Evolutionary conservation across 495 filamentous ascomycete genomes (phyloP), one percentile per base, ranked within the genome.

Genomic region (Lasiosphaeria hispida): DNA sequence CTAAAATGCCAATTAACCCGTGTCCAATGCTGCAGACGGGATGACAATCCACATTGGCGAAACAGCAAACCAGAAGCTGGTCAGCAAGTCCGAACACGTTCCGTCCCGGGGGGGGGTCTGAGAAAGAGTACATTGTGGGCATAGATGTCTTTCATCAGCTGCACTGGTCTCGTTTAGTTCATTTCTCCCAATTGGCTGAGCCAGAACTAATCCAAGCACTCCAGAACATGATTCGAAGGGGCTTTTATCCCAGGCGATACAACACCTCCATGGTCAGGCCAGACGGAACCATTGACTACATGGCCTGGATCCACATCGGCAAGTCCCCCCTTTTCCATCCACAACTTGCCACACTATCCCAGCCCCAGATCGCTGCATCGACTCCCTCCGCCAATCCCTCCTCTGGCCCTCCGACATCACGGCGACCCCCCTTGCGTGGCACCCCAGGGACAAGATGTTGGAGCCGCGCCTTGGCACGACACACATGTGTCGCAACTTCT

Each of bases 111-210:
- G n/a, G n/a, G n/a, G n/a, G 51, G 4, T 41, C 18, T 30, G 49
- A 52, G 19, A 40, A 52, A 10, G 37, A 66, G 10, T 66, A 66
- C 57, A 34, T 53, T 42, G 58, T 66, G 4, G 50, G 19, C 2
- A 33, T 69, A 5, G 66, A 69, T 39, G 65, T 69, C 5, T 69
- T 69, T 51, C 64, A 67, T 49, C 67, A 69, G 51, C 62, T 69
- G 11, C 67, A 67, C 51, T 69, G 67, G 67, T 43, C 50, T 69
- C n/a, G 13, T 63, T 65, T 40, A 44, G 60, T 36, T 14, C 18
- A 38, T 42, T 34, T 15, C 10, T 7, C 14, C 45, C 36, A 52
- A 30, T 47, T 14, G n/a, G 19, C 51, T 15, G 23, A 14, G 37
- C 61, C 57, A 64, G 58, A 39, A 44, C 43, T 57, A 43, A 33